A percentile compares a stretch with the other conserved stretches of the same genome.
Conservation (phyloP, 495 filamentous ascomycete species). For the Daldinia childiae region DNA sequence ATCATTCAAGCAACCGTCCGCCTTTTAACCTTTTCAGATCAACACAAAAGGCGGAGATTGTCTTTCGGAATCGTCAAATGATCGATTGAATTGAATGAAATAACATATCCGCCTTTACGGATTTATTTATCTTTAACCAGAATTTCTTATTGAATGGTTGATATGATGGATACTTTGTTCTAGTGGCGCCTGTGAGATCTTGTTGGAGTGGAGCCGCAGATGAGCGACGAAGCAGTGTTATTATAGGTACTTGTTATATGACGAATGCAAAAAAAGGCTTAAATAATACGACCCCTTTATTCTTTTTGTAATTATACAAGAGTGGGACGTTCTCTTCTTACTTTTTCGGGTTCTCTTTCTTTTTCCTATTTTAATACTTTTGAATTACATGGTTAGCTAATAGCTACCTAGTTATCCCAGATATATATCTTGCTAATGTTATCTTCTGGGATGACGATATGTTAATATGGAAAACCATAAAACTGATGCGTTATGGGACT, state of each 20-base stretch:
- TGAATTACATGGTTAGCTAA: too few species aligned
- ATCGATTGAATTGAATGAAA: not conserved
- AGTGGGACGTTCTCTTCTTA: not conserved
- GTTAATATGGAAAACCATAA: not conserved
- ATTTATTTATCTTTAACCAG: not conserved
- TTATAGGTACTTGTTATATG: too few species aligned
- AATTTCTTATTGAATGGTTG: not conserved
- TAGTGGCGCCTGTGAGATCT: not conserved
- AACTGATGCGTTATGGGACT: conserved; percentile 2
- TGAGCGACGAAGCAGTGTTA: not conserved
- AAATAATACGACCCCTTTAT: not conserved
- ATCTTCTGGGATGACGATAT: not conserved
- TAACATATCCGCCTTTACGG: conserved; percentile 5
- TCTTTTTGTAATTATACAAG: not conserved
- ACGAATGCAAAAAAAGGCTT: not conserved
- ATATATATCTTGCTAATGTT: not conserved
- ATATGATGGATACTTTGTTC: not conserved
- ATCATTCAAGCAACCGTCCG: not conserved
- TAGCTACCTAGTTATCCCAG: too few species aligned
- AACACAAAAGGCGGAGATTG: not conserved
- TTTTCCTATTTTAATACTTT: not conserved
- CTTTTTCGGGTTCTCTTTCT: not conserved
- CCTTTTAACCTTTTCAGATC: not conserved
- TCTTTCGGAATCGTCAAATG: not conserved
- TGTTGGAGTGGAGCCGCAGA: not conserved